These are phyloP conservation scores for Puya raimondii DNA, from an alignment of 176 grass and related monocot genomes.

Conservation along the genomic window DNA sequence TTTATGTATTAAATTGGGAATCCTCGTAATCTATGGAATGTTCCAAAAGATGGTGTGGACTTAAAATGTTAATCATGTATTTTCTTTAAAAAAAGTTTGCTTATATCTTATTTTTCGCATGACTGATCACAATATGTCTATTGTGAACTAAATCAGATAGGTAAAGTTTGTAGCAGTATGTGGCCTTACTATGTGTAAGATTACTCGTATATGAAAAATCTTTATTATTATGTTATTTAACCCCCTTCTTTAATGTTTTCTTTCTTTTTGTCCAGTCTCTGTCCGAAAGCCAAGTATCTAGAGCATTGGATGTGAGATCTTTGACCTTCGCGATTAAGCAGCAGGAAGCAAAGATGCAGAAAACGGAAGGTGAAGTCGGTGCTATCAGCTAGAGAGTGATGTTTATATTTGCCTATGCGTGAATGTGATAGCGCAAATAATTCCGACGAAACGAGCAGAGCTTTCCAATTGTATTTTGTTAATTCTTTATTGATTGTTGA, in stretches of 20 bases:
- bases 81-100: background rate
- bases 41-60: no score
- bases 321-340: conserved; percentile 54
- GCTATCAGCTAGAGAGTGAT: background rate
- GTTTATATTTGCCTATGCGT: background rate
- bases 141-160: no score
- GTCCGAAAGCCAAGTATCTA: conserved; percentile 52
- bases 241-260: conserved; percentile 17
- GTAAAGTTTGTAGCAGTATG: no score
- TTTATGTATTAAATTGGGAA: no score
- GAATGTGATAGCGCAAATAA: background rate
- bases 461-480: background rate
- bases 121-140: no score
- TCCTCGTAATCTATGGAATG: no score
- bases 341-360: conserved; percentile 70
- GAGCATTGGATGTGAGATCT: conserved; percentile 57
- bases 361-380: conserved; percentile 36
- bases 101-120: background rate
- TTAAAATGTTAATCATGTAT: no score
- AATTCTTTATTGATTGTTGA: background rate
- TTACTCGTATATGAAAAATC: background rate
- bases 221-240: conserved; percentile 14
- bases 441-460: background rate
- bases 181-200: no score
- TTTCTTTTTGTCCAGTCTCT: conserved; percentile 46